Conservation (phyloP, 495 filamentous ascomycete genomes). For the Tuber aestivum region DNA sequence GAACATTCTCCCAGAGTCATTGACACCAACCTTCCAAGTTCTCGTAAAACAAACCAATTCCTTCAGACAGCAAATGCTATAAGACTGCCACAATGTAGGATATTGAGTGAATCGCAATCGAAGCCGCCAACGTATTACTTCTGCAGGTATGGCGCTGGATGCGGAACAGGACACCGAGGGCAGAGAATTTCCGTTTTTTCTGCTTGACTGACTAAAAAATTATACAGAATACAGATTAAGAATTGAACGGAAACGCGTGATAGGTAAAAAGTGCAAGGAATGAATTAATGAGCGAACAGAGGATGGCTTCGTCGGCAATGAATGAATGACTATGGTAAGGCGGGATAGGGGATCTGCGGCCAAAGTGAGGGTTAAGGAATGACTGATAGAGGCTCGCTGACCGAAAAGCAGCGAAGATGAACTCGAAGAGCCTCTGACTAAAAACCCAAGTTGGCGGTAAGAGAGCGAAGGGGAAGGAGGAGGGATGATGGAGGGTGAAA, state of each 20-base stretch:
- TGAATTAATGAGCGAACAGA: neutral
- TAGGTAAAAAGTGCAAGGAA: neutral
- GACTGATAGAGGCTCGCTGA: conserved; percentile 36
- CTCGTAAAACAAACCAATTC: neutral
- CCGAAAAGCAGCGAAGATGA: conserved; percentile 21
- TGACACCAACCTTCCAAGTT: neutral
- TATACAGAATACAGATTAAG: neutral
- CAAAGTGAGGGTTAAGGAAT: conserved; percentile 24
- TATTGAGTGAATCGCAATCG: neutral
- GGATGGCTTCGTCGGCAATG: neutral
- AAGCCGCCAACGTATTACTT: neutral
- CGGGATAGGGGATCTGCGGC: conserved; percentile 5
- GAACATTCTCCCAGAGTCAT: neutral
- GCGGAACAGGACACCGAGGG: neutral
- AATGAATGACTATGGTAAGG: conserved; percentile 1
- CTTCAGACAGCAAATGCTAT: neutral
- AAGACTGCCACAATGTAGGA: neutral
- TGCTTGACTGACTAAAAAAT: neutral
- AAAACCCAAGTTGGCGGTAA: conserved; percentile 12
- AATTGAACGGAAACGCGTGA: neutral
- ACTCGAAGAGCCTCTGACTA: conserved; percentile 30
- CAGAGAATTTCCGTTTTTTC: neutral
- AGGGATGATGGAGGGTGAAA: conserved; percentile 8
- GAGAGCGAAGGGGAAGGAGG: conserved; percentile 14
- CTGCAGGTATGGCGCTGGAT: neutral